phyloP scores from a whole-genome alignment of 352 stramenopile species.

The Globisporangium heterothallicum region DNA sequence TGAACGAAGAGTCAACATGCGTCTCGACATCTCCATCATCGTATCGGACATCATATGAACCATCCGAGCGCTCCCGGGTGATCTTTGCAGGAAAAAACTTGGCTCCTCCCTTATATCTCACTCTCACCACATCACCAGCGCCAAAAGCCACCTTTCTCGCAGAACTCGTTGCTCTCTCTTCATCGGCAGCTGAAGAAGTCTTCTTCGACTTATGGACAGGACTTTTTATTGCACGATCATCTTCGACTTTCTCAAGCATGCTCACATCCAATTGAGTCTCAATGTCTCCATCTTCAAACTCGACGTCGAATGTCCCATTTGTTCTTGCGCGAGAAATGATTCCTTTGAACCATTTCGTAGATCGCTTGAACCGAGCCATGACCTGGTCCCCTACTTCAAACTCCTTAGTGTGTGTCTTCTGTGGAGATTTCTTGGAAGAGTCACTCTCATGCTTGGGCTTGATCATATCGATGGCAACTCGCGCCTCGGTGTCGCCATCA shows the following conservation, averaged over 20 bases:
- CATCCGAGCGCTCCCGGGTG: constrained; percentile 21
- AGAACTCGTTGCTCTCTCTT: background rate
- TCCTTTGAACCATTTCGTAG: constrained; percentile 30
- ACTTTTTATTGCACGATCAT: no score
- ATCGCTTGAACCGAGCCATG: constrained; percentile 32
- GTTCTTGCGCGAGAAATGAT: constrained; percentile 34
- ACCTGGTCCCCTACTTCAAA: constrained; percentile 36
- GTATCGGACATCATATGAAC: constrained; percentile 35
- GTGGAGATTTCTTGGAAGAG: background rate
- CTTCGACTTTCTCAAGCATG: constrained; percentile 20
- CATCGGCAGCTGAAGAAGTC: background rate
- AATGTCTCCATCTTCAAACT: constrained; percentile 49
- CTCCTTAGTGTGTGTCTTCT: constrained; percentile 9
- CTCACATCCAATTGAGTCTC: constrained; percentile 13
- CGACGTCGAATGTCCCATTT: constrained; percentile 61
- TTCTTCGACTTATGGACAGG: constrained; percentile 6
- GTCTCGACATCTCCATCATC: constrained; percentile 30
- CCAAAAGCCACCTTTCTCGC: constrained; percentile 5
- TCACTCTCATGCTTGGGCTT: constrained; percentile 7
- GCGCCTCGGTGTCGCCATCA: constrained; percentile 43
- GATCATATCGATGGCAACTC: constrained; percentile 21
- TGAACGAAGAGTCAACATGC: constrained; percentile 9
- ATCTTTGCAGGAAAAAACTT: constrained; percentile 21
- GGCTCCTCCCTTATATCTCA: constrained; percentile 11
- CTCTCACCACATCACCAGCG: constrained; percentile 19